Percentiles rank a stretch among this genome's conserved stretches.
These are phyloP conservation scores for Berberis vulgaris DNA, from an alignment of 164 flowering plant genomes.

Conservation along the genomic window DNA sequence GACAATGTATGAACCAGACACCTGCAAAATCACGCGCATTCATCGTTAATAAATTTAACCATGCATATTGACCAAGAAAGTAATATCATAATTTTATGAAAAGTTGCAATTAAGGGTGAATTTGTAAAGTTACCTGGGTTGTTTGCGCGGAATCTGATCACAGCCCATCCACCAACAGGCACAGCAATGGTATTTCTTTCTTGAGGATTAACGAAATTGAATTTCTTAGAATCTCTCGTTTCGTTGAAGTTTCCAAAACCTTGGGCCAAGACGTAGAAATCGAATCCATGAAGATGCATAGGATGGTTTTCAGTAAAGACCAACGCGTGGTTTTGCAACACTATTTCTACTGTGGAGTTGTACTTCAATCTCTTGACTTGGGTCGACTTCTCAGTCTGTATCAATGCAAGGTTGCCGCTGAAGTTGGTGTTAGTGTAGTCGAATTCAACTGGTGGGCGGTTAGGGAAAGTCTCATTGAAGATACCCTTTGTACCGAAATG, in stretches of 20 bases:
- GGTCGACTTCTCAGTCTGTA: neutral
- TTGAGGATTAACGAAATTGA: slow-evolving; percentile 36
- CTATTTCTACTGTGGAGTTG: slow-evolving; percentile 11
- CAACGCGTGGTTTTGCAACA: slow-evolving; percentile 15
- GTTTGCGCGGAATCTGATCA: slow-evolving; percentile 28
- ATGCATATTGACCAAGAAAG: too few relatives aligned
- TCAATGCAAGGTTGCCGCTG: neutral
- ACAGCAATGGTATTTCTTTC: slow-evolving; percentile 19
- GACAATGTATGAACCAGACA: too few relatives aligned
- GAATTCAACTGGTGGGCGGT: neutral
- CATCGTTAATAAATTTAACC: too few relatives aligned
- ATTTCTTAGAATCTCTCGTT: slow-evolving; percentile 18
- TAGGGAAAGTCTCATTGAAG: neutral
- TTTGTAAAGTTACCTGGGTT: slow-evolving; percentile 36
- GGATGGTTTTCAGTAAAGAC: slow-evolving; percentile 14
- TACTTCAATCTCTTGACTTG: slow-evolving; percentile 1
- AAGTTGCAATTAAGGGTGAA: too few relatives aligned
- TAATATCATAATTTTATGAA: too few relatives aligned
- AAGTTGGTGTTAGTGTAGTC: neutral
- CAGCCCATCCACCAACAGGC: slow-evolving; percentile 35
- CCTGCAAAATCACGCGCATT: too few relatives aligned
- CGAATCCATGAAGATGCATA: slow-evolving; percentile 26
- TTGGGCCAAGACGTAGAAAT: slow-evolving; percentile 27
- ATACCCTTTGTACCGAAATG: neutral
- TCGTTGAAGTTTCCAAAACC: slow-evolving; percentile 36